phyloP scores from a whole-genome alignment of 2,329 filamentous ascomycete species.

The Leptographium procerum region DNA sequence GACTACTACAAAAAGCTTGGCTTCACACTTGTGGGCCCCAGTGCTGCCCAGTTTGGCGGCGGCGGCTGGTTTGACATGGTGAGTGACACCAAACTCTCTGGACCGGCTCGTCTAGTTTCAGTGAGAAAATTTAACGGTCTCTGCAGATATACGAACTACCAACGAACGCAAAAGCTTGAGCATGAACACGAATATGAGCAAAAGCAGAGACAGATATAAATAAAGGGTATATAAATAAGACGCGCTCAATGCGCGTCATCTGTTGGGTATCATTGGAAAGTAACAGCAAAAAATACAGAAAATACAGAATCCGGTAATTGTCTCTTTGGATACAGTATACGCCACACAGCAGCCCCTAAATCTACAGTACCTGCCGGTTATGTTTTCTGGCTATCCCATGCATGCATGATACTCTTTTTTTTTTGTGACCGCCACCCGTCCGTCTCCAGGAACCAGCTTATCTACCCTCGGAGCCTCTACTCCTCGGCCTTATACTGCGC shows the following conservation, averaged over 20 bases:
- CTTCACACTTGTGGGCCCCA: slow-evolving; percentile 58
- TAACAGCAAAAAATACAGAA: not conserved
- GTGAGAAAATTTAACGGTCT: not conserved
- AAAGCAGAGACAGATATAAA: not conserved
- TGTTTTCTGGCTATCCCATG: not conserved
- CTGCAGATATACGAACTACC: slow-evolving; percentile 3
- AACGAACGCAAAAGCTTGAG: not conserved
- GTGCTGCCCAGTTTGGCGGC: slow-evolving; percentile 61
- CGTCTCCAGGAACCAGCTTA: not conserved
- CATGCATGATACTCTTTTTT: not conserved
- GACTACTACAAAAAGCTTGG: slow-evolving; percentile 67
- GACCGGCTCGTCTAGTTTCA: not conserved
- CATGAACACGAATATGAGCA: too few relatives aligned
- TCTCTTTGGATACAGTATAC: not conserved
- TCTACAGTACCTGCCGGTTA: not conserved
- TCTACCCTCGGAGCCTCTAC: slow-evolving; percentile 17
- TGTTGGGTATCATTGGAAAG: not conserved
- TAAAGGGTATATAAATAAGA: not conserved
- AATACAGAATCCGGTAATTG: not conserved
- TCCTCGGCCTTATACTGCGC: slow-evolving; percentile 46
- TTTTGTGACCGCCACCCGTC: not conserved
- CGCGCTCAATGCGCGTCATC: not conserved
- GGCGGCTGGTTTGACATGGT: slow-evolving; percentile 80
- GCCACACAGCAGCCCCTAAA: not conserved
- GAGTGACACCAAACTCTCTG: too few relatives aligned